Conservation (phyloP, 805 yeast genomes). For the Alloascoidea hylecoeti region DNA sequence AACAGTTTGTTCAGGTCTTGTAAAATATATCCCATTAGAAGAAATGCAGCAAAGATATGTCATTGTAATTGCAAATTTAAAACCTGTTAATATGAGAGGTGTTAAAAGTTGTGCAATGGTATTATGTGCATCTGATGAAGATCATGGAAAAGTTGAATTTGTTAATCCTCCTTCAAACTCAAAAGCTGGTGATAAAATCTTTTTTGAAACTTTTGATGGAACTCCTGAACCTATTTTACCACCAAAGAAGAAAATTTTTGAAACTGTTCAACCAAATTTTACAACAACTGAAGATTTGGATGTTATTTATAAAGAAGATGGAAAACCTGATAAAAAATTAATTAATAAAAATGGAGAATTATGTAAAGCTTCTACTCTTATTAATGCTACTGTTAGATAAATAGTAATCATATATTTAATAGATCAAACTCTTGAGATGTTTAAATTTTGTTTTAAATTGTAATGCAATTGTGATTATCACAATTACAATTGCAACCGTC, state of each 20-base stretch:
- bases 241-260: conserved; percentile 98
- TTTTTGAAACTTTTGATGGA: conserved; percentile 84
- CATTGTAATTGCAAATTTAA: conserved; percentile 86
- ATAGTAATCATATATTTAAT: too few relatives aligned
- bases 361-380: conserved; percentile 61
- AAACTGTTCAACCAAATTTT: conserved; percentile 84
- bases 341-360: conserved; percentile 69
- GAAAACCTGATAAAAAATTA: conserved; percentile 57
- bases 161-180: conserved; percentile 91
- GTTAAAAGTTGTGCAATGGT: conserved; percentile 95
- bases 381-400: conserved; percentile 69
- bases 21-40: conserved; percentile 77
- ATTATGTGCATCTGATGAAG: conserved; percentile 60
- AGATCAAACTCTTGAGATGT: too few relatives aligned
- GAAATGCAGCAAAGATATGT: conserved; percentile 92
- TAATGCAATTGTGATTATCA: too few relatives aligned
- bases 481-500: too few relatives aligned
- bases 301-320: conserved; percentile 67
- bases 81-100: conserved; percentile 98
- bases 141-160: conserved; percentile 65
- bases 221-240: conserved; percentile 85
- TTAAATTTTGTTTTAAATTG: too few relatives aligned
- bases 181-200: conserved; percentile 90
- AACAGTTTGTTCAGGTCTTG: conserved; percentile 96
- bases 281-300: conserved; percentile 63